Conservation (phyloP, 1,284 basidiomycete genomes). For the Naganishia albida region DNA sequence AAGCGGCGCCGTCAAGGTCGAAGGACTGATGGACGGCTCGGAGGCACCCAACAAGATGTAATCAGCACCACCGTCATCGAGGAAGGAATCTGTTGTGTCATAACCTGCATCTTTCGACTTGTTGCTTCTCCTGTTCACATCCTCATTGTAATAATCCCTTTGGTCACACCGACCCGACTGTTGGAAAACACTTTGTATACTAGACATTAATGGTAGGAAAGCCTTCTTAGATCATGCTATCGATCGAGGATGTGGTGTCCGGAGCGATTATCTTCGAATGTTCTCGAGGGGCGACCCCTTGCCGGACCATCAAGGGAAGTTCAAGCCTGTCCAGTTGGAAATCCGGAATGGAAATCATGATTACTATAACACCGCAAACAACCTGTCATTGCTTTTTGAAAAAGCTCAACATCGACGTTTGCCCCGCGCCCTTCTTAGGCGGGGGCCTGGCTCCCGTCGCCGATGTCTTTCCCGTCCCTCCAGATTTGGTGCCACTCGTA, state of each 20-base stretch:
- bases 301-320: not conserved
- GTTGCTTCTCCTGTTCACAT: not conserved
- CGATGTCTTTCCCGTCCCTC: conserved; percentile 16
- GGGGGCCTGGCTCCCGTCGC: conserved; percentile 15
- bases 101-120: conserved; percentile 12
- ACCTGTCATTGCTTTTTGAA: conserved; percentile 25
- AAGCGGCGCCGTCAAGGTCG: conserved; percentile 62
- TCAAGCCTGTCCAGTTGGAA: not conserved
- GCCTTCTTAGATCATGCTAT: not conserved
- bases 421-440: conserved; percentile 15
- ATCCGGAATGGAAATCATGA: no score
- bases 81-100: not conserved
- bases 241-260: no score
- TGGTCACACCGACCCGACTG: conserved; percentile 10
- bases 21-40: conserved; percentile 71
- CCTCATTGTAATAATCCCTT: conserved; percentile 9
- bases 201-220: not conserved
- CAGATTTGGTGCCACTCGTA: conserved; percentile 11
- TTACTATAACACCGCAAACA: no score
- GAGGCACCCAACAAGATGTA: conserved; percentile 64
- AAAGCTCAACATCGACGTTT: conserved; percentile 19
- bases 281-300: not conserved
- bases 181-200: conserved; percentile 14
- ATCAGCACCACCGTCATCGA: not conserved
- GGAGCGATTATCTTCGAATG: not conserved